Evolutionary conservation across 352 stramenopile species (phyloP).

Genomic region (Blastocystis hominis): DNA sequence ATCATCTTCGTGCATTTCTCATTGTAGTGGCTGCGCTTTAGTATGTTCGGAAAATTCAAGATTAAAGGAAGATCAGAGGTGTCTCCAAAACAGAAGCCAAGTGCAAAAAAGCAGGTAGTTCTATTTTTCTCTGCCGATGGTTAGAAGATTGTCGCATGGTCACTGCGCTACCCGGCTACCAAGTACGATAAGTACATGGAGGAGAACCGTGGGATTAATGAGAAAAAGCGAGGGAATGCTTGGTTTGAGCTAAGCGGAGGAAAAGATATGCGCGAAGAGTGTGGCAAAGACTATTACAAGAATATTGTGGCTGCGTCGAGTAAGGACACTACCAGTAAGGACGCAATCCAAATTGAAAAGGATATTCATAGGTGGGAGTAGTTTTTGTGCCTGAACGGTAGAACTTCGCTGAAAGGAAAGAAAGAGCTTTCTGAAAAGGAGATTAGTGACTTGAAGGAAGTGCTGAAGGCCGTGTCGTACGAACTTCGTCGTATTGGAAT

Average conservation of each 20-base stretch:
- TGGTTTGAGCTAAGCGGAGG: conserved; percentile 52
- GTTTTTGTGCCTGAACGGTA: neutral
- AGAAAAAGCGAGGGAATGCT: conserved; percentile 24
- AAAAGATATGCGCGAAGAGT: conserved; percentile 7
- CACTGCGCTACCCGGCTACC: neutral
- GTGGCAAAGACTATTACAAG: conserved; percentile 32
- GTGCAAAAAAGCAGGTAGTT: neutral
- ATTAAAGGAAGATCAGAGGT: neutral
- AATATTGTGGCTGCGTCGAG: neutral
- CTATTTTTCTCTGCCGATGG: neutral
- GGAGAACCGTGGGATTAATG: neutral
- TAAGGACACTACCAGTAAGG: neutral
- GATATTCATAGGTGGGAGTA: neutral
- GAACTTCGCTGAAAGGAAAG: neutral
- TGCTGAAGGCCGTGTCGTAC: conserved; percentile 35
- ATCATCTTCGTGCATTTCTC: too few species aligned
- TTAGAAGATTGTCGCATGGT: neutral
- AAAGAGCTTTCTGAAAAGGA: neutral
- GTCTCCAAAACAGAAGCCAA: neutral
- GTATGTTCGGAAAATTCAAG: neutral
- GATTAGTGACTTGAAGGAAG: neutral
- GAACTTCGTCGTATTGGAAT: neutral
- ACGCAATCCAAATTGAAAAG: conserved; percentile 48
- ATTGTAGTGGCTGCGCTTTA: too few species aligned
- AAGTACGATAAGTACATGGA: conserved; percentile 46